Evolutionary conservation across 352 stramenopile genomes (phyloP).

Genomic region (Globisporangium parvum): DNA sequence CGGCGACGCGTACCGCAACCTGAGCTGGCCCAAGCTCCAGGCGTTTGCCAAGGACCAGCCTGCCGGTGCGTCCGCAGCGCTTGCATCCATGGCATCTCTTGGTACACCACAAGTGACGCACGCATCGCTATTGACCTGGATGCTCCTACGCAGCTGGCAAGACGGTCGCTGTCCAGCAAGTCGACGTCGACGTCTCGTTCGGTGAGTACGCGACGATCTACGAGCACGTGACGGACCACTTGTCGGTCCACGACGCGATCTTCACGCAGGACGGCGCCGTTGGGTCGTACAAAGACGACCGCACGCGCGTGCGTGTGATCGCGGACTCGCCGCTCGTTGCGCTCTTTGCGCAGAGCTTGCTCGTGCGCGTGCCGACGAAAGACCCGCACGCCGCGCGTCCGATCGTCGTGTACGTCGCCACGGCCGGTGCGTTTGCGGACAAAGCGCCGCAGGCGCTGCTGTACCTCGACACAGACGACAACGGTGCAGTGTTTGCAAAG

Average conservation of each 20-base stretch:
- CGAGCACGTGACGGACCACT: constrained; percentile 65
- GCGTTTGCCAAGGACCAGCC: constrained; percentile 64
- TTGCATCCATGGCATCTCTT: no score
- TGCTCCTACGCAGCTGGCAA: constrained; percentile 38
- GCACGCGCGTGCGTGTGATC: constrained; percentile 72
- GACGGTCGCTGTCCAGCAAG: constrained; percentile 44
- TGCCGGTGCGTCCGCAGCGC: constrained; percentile 20
- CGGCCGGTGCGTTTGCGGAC: constrained; percentile 49
- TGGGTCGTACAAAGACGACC: constrained; percentile 72
- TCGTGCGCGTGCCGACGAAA: constrained; percentile 64
- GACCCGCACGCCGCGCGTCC: constrained; percentile 59
- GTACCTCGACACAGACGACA: constrained; percentile 61
- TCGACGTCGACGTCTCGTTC: constrained; percentile 61
- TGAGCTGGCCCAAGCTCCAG: constrained; percentile 56
- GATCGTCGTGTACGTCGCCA: constrained; percentile 75
- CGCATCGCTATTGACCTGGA: background rate
- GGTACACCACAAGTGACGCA: background rate
- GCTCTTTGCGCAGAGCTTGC: constrained; percentile 60
- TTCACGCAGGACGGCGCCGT: constrained; percentile 75
- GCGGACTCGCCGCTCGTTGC: constrained; percentile 69
- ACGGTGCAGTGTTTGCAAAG: constrained; percentile 59
- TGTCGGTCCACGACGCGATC: constrained; percentile 46
- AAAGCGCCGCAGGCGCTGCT: constrained; percentile 52
- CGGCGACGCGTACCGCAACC: constrained; percentile 73
- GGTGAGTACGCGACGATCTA: constrained; percentile 63